These are phyloP conservation scores for Bonia amplexicaulis DNA, from an alignment of 176 grass and related monocot species.

Conservation along the genomic window DNA sequence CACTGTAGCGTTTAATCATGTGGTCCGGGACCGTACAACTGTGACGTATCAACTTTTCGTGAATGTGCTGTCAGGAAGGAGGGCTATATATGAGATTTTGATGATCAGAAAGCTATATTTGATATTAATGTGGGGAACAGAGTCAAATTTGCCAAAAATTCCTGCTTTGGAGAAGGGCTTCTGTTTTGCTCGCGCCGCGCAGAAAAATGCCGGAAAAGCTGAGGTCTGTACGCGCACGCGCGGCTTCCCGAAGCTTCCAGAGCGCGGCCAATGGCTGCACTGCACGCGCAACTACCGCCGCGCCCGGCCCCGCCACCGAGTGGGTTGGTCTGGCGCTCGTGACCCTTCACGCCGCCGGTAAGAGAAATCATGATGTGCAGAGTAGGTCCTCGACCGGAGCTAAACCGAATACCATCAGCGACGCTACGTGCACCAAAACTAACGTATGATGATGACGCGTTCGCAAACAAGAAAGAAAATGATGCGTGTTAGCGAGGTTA, in stretches of 20 bases:
- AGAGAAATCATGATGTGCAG: neutral
- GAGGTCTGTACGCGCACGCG: neutral
- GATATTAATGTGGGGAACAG: no score
- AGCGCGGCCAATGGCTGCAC: neutral
- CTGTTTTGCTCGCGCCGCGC: no score
- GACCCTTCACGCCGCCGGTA: neutral
- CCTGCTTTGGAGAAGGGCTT: neutral
- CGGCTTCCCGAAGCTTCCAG: slow-evolving; percentile 1
- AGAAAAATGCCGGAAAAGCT: neutral
- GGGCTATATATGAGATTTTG: no score
- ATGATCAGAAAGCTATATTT: no score
- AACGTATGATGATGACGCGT: neutral
- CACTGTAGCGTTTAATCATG: no score
- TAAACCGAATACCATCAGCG: neutral
- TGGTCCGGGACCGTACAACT: no score
- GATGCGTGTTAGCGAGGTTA: neutral
- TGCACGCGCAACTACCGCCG: neutral
- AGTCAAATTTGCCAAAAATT: no score
- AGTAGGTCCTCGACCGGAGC: neutral
- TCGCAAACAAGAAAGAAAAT: neutral
- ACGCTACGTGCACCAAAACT: neutral
- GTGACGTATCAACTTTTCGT: no score
- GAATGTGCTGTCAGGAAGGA: no score
- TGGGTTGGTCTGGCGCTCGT: neutral
- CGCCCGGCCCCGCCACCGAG: neutral